A percentile compares a stretch with the other conserved stretches of the same genome.
Evolutionary conservation across 768 basidiomycete genomes (phyloP).

Genomic region (Tricholoma hemisulphureum): DNA sequence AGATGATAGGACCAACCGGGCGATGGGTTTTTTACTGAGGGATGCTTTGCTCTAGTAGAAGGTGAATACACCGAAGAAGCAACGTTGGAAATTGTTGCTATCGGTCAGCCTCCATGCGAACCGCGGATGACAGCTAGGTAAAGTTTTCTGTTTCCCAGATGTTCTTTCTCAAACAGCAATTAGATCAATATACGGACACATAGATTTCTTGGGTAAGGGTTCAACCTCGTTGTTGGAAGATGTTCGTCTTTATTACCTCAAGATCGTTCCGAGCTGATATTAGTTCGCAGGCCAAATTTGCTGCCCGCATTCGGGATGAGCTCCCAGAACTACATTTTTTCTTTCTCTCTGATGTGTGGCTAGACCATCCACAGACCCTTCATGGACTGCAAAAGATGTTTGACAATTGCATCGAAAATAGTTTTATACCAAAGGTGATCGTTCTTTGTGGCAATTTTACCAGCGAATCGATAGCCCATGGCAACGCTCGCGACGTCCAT

Average conservation of each 20-base stretch:
- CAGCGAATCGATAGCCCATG: constrained; percentile 75
- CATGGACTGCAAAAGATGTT: constrained; percentile 80
- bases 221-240: constrained; percentile 89
- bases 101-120: constrained; percentile 98
- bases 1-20: constrained; percentile 74
- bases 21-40: constrained; percentile 95
- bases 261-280: constrained; percentile 1
- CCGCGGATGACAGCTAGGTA: constrained; percentile 80
- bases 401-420: constrained; percentile 84
- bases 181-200: constrained; percentile 92
- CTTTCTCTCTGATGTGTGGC: constrained; percentile 93
- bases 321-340: constrained; percentile 82
- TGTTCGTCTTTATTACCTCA: constrained; percentile 45
- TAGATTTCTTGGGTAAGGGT: constrained; percentile 96
- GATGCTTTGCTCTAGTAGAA: constrained; percentile 91
- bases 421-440: constrained; percentile 84
- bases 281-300: constrained; percentile 54
- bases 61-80: constrained; percentile 95
- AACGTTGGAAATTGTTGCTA: constrained; percentile 83
- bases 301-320: constrained; percentile 63
- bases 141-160: constrained; percentile 13
- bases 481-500: constrained; percentile 74
- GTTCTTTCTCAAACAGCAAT: constrained; percentile 10
- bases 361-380: constrained; percentile 85
- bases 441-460: constrained; percentile 96